Conservation (phyloP, 129 eudicot genomes). For the Flaveria linearis region DNA sequence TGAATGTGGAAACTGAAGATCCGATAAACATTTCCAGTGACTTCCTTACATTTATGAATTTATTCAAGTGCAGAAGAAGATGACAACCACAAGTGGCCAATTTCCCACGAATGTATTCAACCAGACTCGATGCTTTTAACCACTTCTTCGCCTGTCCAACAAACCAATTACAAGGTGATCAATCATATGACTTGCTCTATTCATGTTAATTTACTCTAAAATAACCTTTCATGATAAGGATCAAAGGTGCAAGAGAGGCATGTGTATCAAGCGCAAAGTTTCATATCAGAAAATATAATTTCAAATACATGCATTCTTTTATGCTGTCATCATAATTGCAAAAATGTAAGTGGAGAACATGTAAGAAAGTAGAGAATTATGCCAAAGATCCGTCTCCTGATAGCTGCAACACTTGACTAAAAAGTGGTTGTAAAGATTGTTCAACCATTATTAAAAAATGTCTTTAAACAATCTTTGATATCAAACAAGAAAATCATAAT, state of each 20-base stretch:
- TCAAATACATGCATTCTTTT: neutral
- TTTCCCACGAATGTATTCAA: constrained; percentile 27
- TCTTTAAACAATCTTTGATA: neutral
- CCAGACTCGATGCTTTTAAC: constrained; percentile 63
- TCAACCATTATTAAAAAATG: neutral
- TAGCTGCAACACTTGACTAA: constrained; percentile 2
- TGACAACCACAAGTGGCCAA: constrained; percentile 4
- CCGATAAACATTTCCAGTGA: neutral
- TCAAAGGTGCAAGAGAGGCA: constrained; percentile 6
- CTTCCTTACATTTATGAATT: neutral
- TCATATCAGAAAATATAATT: neutral
- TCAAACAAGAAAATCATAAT: neutral
- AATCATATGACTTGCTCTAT: constrained; percentile 8
- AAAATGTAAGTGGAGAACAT: constrained; percentile 1
- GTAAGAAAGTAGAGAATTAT: neutral
- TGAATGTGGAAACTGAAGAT: constrained; percentile 24
- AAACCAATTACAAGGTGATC: constrained; percentile 25
- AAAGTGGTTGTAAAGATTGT: constrained; percentile 15
- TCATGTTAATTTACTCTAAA: neutral
- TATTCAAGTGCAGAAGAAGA: constrained; percentile 21
- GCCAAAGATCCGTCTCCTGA: neutral
- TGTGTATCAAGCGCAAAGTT: neutral
- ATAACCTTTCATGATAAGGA: constrained; percentile 10
- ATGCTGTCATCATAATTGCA: neutral
- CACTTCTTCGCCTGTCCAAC: constrained; percentile 70